Base-by-base conservation (phyloP, 768 basidiomycete species). In the Auriculariales sp. region DNA sequence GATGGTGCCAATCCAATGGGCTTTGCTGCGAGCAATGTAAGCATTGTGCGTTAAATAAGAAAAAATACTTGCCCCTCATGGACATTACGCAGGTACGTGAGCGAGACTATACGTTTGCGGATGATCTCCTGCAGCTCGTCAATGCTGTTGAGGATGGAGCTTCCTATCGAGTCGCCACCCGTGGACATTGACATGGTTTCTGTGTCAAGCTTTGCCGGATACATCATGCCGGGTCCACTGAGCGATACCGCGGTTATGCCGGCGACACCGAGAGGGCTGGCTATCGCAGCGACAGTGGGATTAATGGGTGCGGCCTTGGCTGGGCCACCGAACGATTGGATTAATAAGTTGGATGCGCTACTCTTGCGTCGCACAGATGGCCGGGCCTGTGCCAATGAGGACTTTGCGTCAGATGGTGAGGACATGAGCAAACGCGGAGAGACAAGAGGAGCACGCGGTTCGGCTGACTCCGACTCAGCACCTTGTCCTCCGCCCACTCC, bases 1-100 rank as follows among this genome's bases (percentile, higher is more conserved):
- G 56, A 92, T 79, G 11, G 90, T 92, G 61, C 89, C 84, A 58
- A 87, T 87, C 88, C 88, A 90, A 60, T 88, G 81, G 54, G 79
- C 80, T 49, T 78, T 79, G 48, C 88, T 90, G 59, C 2, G 33
- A 32, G 17, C 29, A 28, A 54, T 39, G 50, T 17, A 29, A 29
- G 22, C 6, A 35, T 33, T 27, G 10, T 34, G 54, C 47, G 11
- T 30, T 31, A 32, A 46, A 49, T 27, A 42, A 48, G 19, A 39
- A 9, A 14, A 2, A 19, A 22, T 46, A 72, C 80, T 57, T 54
- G 89, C 84, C 90, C 90, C 64, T 90, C 86, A 55, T 90, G 83
- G 28, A 88, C 81, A 57, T 78, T 86, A 55, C 85, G 74, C 63
- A 91, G 70, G 62, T 92, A 91, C 0, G 84, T 89, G 56, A 91